These are phyloP conservation scores for Filosporella fistucella DNA, from an alignment of 495 filamentous ascomycete species.

Conservation along the genomic window DNA sequence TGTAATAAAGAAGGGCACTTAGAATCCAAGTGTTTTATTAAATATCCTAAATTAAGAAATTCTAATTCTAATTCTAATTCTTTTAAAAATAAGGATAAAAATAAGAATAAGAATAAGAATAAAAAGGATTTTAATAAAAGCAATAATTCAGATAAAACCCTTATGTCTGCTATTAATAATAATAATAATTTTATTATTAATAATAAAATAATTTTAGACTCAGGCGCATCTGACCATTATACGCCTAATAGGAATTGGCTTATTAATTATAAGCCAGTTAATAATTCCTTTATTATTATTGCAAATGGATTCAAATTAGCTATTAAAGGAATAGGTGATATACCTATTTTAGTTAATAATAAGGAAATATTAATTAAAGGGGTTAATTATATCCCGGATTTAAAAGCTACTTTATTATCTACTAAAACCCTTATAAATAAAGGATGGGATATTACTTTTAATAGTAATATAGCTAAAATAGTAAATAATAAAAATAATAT, in stretches of 20 bases:
- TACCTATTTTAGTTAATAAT: conserved; percentile 8
- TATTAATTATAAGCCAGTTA: conserved; percentile 6
- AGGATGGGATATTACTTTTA: conserved; percentile 5
- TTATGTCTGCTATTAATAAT: not conserved
- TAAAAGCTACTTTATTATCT: conserved; percentile 11
- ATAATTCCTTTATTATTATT: conserved; percentile 1
- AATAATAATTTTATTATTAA: not conserved
- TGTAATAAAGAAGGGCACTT: conserved; percentile 7
- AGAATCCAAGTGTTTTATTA: conserved; percentile 6
- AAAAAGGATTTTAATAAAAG: not conserved
- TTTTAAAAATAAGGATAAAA: conserved; percentile 1
- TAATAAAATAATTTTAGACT: conserved; percentile 9
- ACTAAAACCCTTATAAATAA: conserved; percentile 9
- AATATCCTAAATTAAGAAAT: conserved; percentile 7
- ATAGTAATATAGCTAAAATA: conserved; percentile 1
- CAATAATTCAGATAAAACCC: not conserved
- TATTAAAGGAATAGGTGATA: conserved; percentile 8
- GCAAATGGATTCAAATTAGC: conserved; percentile 1
- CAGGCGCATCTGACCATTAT: conserved; percentile 5
- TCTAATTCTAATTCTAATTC: too few species aligned
- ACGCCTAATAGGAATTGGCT: conserved; percentile 10
- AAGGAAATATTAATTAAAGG: conserved; percentile 9
- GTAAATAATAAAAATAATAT: conserved; percentile 1
- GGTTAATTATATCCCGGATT: conserved; percentile 9
- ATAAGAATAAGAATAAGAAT: conserved; percentile 2